Conservation (phyloP, 148 eudicot genomes). For the Salicornia ramosissima region DNA sequence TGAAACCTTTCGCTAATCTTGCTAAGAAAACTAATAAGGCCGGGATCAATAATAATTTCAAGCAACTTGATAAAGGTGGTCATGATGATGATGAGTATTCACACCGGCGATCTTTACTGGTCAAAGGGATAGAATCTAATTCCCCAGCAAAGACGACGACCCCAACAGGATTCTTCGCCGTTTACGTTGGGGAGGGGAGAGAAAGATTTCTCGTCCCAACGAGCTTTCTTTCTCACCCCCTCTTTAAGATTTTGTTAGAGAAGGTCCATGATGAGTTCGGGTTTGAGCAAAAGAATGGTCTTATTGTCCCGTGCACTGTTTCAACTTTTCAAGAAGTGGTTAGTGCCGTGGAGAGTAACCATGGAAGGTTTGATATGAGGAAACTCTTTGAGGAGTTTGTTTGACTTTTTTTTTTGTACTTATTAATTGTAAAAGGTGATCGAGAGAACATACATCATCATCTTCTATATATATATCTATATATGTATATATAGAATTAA, state of each 20-base stretch:
- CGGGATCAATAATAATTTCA: too few species aligned
- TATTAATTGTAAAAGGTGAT: too few species aligned
- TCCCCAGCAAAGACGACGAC: conserved; percentile 16
- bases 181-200: conserved; percentile 68
- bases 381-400: conserved; percentile 47
- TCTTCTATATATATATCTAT: too few species aligned
- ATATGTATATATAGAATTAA: too few species aligned
- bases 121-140: conserved; percentile 19
- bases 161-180: conserved; percentile 51
- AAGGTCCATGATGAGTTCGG: conserved; percentile 78
- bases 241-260: conserved; percentile 75
- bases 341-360: conserved; percentile 46
- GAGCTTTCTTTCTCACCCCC: conserved; percentile 68
- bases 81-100: conserved; percentile 15
- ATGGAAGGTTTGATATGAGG: conserved; percentile 56
- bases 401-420: neutral
- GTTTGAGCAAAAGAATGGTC: conserved; percentile 56
- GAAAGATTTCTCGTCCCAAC: conserved; percentile 72
- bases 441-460: too few species aligned
- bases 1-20: conserved; percentile 42
- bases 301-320: conserved; percentile 67
- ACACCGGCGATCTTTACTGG: conserved; percentile 31
- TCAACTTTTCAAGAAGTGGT: conserved; percentile 52
- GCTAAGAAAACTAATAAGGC: conserved; percentile 40
- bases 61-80: neutral